A percentile compares a stretch with the other conserved stretches of the same genome.
Evolutionary conservation across 176 grass and related monocot species (phyloP).

Genomic region (Musa acuminata): DNA sequence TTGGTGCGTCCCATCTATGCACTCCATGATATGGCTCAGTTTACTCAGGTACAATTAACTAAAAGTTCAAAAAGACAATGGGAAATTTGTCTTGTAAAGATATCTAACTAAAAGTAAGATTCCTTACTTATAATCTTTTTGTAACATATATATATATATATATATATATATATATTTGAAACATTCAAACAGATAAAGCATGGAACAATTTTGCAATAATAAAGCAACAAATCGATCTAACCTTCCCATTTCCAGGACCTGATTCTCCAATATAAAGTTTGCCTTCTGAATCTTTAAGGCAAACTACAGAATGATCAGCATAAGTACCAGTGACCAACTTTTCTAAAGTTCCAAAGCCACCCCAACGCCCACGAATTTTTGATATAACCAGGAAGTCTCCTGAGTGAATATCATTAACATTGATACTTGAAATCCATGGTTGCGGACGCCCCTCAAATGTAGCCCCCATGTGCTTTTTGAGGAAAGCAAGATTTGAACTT

Average conservation of each 20-base stretch:
- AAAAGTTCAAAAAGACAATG: too few species aligned
- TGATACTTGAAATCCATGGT: conserved; percentile 80
- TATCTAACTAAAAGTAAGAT: too few species aligned
- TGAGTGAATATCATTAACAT: conserved; percentile 73
- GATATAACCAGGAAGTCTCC: conserved; percentile 87
- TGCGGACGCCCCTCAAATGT: conserved; percentile 72
- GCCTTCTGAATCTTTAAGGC: conserved; percentile 72
- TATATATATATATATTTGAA: neutral
- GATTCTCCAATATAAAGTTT: conserved; percentile 92
- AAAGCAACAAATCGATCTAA: neutral
- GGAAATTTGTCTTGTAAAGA: too few species aligned
- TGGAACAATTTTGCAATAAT: neutral
- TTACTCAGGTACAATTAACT: too few species aligned
- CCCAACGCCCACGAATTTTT: conserved; percentile 90
- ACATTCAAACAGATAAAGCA: neutral
- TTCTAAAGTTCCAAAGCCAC: conserved; percentile 88
- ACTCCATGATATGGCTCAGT: too few species aligned
- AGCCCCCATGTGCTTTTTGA: conserved; percentile 89
- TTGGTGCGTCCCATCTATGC: too few species aligned
- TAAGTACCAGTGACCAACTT: conserved; percentile 97
- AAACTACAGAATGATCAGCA: conserved; percentile 84
- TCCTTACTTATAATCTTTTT: too few species aligned
- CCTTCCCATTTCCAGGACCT: conserved; percentile 86
- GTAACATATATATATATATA: neutral
- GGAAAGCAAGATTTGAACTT: conserved; percentile 70